A percentile compares a stretch with the other conserved stretches of the same genome.
Conservation (phyloP, 2,329 filamentous ascomycete species). For the Hymenoscyphus infarciens region DNA sequence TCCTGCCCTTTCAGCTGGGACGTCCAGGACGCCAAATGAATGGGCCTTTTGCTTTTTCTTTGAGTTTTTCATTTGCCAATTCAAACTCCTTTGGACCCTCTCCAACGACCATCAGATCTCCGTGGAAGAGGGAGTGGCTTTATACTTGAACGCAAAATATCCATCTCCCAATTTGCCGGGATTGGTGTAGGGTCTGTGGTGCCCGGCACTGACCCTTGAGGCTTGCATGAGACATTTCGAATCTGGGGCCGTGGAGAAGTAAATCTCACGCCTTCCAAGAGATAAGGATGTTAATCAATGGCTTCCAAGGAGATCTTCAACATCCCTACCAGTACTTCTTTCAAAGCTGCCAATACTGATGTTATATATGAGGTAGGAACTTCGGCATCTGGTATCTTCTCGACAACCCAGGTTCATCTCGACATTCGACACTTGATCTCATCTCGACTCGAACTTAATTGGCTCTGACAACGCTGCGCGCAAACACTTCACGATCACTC, state of each 20-base stretch:
- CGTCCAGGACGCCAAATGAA: background rate
- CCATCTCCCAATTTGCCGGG: background rate
- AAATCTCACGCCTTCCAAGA: slow-evolving; percentile 4
- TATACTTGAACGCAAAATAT: background rate
- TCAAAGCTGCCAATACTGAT: slow-evolving; percentile 3
- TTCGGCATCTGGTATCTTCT: background rate
- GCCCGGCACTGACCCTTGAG: background rate
- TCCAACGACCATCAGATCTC: slow-evolving; percentile 3
- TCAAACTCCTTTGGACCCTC: background rate
- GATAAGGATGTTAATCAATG: slow-evolving; percentile 4
- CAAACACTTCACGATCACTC: background rate
- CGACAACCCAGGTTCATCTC: background rate
- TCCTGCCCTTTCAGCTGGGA: background rate
- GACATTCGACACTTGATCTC: background rate
- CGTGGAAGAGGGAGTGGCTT: slow-evolving; percentile 12
- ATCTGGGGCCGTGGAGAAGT: slow-evolving; percentile 12
- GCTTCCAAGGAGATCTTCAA: slow-evolving; percentile 12
- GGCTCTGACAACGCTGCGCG: background rate
- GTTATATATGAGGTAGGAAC: background rate
- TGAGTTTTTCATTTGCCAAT: background rate
- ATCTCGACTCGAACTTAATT: background rate
- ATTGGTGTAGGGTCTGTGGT: background rate
- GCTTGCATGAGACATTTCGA: slow-evolving; percentile 4
- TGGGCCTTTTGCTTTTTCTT: background rate
- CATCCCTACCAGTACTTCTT: background rate